phyloP scores from a whole-genome alignment of 306 rosid genomes.

The Begonia fuchsioides region DNA sequence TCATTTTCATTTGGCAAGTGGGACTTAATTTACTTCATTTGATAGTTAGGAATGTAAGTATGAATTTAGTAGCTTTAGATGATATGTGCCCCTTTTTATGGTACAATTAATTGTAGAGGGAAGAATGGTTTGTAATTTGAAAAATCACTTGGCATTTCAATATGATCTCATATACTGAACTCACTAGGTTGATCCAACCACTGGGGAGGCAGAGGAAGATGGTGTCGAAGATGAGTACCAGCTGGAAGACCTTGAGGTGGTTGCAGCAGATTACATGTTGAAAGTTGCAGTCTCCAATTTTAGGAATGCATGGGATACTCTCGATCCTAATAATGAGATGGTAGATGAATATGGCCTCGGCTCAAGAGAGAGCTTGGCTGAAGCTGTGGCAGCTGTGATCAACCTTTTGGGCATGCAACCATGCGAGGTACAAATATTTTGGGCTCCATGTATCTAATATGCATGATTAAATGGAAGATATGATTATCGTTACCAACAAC shows the following conservation, averaged over 20 bases:
- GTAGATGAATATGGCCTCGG: slow-evolving; percentile 97
- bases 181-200: slow-evolving; percentile 67
- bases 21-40: too few relatives aligned
- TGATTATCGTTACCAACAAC: too few relatives aligned
- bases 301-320: slow-evolving; percentile 87
- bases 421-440: slow-evolving; percentile 56
- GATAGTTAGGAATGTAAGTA: too few relatives aligned
- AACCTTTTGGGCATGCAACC: slow-evolving; percentile 97
- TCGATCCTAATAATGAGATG: slow-evolving; percentile 59
- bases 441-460: neutral
- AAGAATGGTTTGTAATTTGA: too few relatives aligned
- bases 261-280: slow-evolving; percentile 81
- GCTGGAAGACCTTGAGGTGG: slow-evolving; percentile 93
- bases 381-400: slow-evolving; percentile 75
- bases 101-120: too few relatives aligned
- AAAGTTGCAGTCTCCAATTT: slow-evolving; percentile 83
- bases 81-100: too few relatives aligned
- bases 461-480: neutral
- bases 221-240: slow-evolving; percentile 98
- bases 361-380: slow-evolving; percentile 80
- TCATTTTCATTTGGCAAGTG: slow-evolving; percentile 1
- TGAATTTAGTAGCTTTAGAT: too few relatives aligned
- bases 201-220: slow-evolving; percentile 92
- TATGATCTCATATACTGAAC: neutral
- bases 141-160: neutral